These are phyloP conservation scores for Pterocarpus macrocarpus DNA, from an alignment of 306 rosid genomes.

Conservation along the genomic window DNA sequence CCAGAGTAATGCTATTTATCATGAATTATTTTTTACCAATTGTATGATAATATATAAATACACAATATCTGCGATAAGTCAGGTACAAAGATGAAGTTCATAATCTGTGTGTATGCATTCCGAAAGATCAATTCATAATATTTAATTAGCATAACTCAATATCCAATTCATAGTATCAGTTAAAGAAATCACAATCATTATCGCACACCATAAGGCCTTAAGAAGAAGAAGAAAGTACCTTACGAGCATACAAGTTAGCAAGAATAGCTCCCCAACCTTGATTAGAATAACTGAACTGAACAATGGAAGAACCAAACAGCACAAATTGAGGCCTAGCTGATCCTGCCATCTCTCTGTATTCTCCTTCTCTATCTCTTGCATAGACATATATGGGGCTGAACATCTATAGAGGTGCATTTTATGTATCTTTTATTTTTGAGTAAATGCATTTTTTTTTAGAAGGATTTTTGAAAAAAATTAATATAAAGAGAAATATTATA, in stretches of 20 bases:
- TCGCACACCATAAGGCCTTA: no score
- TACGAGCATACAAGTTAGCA: conserved; percentile 70
- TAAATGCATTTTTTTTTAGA: no score
- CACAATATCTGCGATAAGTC: background rate
- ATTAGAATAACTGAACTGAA: conserved; percentile 56
- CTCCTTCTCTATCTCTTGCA: no score
- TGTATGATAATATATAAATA: no score
- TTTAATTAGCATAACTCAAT: background rate
- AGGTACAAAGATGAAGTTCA: background rate
- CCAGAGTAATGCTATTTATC: no score
- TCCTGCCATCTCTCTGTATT: conserved; percentile 65
- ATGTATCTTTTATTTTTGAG: no score
- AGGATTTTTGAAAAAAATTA: no score
- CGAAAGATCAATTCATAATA: background rate
- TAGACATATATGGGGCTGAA: no score
- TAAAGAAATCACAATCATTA: background rate
- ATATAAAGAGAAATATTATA: no score
- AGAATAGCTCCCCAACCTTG: conserved; percentile 87
- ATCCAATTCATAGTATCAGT: background rate
- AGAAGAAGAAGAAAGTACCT: conserved; percentile 45
- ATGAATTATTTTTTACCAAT: no score
- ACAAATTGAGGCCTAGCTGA: conserved; percentile 81
- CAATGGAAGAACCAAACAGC: conserved; percentile 88
- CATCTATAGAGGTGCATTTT: no score
- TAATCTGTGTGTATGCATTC: background rate